These are phyloP conservation scores for Apium graveolens DNA, from an alignment of 129 eudicot species.

Conservation along the genomic window DNA sequence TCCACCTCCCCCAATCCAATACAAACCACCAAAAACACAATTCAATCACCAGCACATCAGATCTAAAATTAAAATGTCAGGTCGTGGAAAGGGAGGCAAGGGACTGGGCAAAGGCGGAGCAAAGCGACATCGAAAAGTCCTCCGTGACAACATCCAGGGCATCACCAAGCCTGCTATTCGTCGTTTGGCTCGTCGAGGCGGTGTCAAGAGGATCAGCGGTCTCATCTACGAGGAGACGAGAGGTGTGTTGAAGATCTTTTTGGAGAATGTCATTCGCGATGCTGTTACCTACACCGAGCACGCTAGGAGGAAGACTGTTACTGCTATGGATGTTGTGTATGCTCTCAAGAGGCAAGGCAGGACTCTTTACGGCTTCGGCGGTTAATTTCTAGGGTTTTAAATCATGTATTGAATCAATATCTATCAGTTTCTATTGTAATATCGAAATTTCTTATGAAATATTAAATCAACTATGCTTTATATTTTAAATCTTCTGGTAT, in stretches of 20 bases:
- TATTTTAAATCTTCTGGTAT: not conserved
- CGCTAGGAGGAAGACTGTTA: slow-evolving; percentile 9
- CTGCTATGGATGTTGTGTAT: slow-evolving; percentile 8
- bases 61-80: not conserved
- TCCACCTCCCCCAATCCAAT: too few relatives aligned
- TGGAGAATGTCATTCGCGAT: slow-evolving; percentile 11
- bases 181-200: not conserved
- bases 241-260: slow-evolving; percentile 2
- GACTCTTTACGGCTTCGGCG: slow-evolving; percentile 2
- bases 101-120: not conserved
- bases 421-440: not conserved
- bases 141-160: slow-evolving; percentile 2
- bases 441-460: too few relatives aligned
- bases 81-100: slow-evolving; percentile 9
- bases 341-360: slow-evolving; percentile 9
- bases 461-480: not conserved
- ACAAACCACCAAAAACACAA: not conserved
- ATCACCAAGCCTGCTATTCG: slow-evolving; percentile 10
- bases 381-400: not conserved
- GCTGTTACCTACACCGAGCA: slow-evolving; percentile 4
- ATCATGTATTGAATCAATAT: too few relatives aligned
- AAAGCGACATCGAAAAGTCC: not conserved
- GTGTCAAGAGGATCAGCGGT: slow-evolving; percentile 5
- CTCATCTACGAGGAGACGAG: not conserved
- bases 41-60: not conserved